Evolutionary conservation across 306 rosid genomes (phyloP).

Genomic region (Styphnolobium japonicum): DNA sequence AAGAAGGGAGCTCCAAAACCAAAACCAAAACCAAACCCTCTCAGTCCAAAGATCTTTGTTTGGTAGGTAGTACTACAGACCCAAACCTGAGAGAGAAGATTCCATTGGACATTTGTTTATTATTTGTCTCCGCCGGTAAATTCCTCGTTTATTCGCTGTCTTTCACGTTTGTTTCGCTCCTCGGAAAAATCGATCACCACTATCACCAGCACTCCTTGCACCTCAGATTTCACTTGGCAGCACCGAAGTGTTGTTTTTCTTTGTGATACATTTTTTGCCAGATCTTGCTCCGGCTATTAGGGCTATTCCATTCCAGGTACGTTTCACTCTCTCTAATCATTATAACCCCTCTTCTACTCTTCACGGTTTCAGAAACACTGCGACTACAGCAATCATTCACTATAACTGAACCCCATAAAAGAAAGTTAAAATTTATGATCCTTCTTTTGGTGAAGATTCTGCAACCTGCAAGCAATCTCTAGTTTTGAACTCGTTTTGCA

Average conservation of each 20-base stretch:
- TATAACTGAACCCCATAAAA: not conserved
- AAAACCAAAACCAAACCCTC: not conserved
- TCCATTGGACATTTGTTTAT: not conserved
- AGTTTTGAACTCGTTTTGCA: too few relatives aligned
- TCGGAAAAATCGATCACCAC: constrained; percentile 16
- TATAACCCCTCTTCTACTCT: not conserved
- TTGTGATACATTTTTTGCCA: not conserved
- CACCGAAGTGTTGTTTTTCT: not conserved
- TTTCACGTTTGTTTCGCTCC: constrained; percentile 1
- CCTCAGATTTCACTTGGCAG: constrained; percentile 33
- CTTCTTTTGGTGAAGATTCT: too few relatives aligned
- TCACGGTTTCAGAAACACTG: not conserved
- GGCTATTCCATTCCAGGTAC: constrained; percentile 27
- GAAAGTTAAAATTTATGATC: too few relatives aligned
- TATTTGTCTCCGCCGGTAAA: not conserved
- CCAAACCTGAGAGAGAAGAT: not conserved
- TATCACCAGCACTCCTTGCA: not conserved
- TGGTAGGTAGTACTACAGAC: not conserved
- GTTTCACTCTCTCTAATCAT: not conserved
- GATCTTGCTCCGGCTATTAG: constrained; percentile 53
- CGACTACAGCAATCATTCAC: not conserved
- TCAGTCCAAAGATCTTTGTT: not conserved
- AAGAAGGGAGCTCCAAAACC: constrained; percentile 4
- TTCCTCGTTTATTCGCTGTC: constrained; percentile 18
- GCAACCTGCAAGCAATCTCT: too few relatives aligned